Conservation (phyloP, 495 filamentous ascomycete genomes). For the Penicillium subrubescens region DNA sequence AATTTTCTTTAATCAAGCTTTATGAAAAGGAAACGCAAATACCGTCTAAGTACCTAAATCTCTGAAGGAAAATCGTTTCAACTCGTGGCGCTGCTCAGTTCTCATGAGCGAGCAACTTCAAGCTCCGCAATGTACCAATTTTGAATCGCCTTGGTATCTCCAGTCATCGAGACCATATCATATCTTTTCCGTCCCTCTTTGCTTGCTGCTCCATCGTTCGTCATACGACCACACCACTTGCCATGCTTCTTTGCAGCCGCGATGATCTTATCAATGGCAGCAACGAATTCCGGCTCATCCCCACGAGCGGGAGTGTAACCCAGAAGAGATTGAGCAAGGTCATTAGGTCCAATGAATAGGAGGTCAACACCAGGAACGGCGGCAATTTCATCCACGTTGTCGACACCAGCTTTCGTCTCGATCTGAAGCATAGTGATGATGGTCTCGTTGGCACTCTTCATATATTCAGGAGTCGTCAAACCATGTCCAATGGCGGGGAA, state of each 20-base stretch:
- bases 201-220: constrained; percentile 28
- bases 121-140: constrained; percentile 42
- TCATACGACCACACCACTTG: constrained; percentile 37
- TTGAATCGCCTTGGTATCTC: constrained; percentile 38
- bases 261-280: constrained; percentile 35
- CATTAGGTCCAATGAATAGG: constrained; percentile 40
- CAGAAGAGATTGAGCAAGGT: constrained; percentile 35
- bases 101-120: constrained; percentile 34
- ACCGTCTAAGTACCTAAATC: neutral
- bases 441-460: constrained; percentile 36
- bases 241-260: constrained; percentile 34
- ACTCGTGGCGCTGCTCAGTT: neutral
- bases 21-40: neutral
- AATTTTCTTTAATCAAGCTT: too few relatives aligned
- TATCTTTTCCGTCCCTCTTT: constrained; percentile 31
- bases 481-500: constrained; percentile 33
- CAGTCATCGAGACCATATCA: constrained; percentile 37
- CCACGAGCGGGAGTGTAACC: constrained; percentile 32
- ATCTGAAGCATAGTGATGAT: constrained; percentile 39
- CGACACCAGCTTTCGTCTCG: constrained; percentile 32
- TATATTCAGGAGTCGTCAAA: constrained; percentile 35
- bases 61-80: neutral
- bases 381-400: constrained; percentile 34
- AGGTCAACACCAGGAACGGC: constrained; percentile 35
- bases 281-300: constrained; percentile 38